phyloP scores from a whole-genome alignment of 768 basidiomycete species.

The Leccinellum rugosiceps region DNA sequence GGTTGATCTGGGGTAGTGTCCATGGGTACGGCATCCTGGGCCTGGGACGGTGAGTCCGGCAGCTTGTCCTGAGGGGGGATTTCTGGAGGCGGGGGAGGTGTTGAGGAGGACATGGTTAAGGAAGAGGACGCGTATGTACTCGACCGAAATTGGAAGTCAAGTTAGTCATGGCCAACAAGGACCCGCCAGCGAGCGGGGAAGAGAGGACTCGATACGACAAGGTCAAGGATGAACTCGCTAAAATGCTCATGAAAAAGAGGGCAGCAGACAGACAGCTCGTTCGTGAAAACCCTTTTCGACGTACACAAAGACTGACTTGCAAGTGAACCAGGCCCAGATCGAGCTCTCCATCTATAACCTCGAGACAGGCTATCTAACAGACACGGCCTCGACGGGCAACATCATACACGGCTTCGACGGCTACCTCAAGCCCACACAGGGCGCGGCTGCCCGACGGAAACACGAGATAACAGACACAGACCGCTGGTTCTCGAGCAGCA shows the following conservation, averaged over 20 bases:
- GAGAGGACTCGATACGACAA: constrained; percentile 70
- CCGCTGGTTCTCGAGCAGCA: constrained; percentile 80
- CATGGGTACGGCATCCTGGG: constrained; percentile 48
- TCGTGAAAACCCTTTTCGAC: constrained; percentile 18
- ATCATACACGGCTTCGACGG: constrained; percentile 87
- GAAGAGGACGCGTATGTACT: constrained; percentile 25
- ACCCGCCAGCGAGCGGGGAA: constrained; percentile 48
- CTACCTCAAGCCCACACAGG: constrained; percentile 73
- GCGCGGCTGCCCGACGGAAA: constrained; percentile 51
- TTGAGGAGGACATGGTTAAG: constrained; percentile 55
- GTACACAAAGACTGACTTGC: not conserved
- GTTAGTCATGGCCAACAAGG: constrained; percentile 37
- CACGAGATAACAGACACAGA: constrained; percentile 77
- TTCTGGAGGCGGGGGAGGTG: constrained; percentile 48
- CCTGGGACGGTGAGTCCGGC: constrained; percentile 39
- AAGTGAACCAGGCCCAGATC: constrained; percentile 63
- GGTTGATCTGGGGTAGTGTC: constrained; percentile 71
- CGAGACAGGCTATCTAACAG: constrained; percentile 72
- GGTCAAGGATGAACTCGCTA: constrained; percentile 70
- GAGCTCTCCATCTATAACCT: constrained; percentile 78
- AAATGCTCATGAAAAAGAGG: constrained; percentile 73
- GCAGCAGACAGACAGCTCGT: constrained; percentile 77
- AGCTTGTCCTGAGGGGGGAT: constrained; percentile 48
- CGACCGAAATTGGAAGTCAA: constrained; percentile 25
- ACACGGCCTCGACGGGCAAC: constrained; percentile 81